A percentile compares a stretch with the other conserved stretches of the same genome.
These are phyloP conservation scores for Petunia axillaris DNA, from an alignment of 257 asterid species.

Conservation along the genomic window DNA sequence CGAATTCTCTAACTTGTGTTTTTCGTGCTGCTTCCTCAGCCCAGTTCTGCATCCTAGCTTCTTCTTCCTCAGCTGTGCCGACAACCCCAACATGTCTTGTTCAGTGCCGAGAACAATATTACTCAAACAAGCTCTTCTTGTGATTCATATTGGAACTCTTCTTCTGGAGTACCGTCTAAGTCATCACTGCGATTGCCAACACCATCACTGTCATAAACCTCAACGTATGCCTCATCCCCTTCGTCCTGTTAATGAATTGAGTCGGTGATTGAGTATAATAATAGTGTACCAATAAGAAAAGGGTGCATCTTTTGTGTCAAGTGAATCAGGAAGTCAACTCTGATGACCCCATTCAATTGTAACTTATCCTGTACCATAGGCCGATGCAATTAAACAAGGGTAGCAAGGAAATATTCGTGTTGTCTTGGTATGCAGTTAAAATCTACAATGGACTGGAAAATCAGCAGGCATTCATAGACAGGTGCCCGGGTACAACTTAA, in stretches of 20 bases:
- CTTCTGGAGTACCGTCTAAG: constrained; percentile 34
- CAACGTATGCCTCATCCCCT: constrained; percentile 48
- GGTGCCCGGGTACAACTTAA: background rate
- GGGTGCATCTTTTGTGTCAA: background rate
- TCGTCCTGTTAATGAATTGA: constrained; percentile 49
- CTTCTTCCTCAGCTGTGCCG: background rate
- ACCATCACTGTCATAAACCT: constrained; percentile 41
- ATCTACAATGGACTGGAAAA: background rate
- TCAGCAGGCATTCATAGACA: background rate
- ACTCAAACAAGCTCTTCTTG: constrained; percentile 44
- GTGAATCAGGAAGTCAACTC: background rate
- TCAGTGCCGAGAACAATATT: constrained; percentile 20
- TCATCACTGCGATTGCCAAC: constrained; percentile 32
- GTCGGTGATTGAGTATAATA: background rate
- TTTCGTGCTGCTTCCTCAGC: background rate
- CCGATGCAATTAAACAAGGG: background rate
- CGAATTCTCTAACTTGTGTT: background rate
- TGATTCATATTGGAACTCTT: constrained; percentile 46
- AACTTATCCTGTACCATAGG: background rate
- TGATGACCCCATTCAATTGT: background rate
- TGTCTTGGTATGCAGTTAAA: background rate
- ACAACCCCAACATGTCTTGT: background rate
- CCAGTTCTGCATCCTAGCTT: background rate
- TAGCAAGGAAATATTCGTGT: background rate
- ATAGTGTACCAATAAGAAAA: background rate